Conservation (phyloP, 176 grass and related monocot species). For the Lolium perenne region DNA sequence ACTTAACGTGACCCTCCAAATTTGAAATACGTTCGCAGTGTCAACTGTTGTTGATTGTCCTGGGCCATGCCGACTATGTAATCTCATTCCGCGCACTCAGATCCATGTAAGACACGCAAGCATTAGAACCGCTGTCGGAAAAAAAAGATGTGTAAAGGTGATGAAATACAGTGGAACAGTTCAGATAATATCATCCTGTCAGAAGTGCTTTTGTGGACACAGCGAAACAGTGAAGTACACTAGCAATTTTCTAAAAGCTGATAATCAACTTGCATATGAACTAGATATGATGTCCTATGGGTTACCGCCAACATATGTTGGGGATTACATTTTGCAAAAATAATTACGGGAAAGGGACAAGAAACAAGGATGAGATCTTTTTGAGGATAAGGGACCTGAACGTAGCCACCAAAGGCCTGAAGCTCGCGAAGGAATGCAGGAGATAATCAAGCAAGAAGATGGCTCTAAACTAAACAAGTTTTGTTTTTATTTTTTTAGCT, state of each 20-base stretch:
- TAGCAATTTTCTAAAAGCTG: neutral
- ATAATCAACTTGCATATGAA: neutral
- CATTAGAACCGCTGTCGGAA: conserved; percentile 21
- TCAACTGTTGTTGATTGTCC: conserved; percentile 24
- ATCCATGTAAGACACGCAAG: neutral
- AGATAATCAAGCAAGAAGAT: too few species aligned
- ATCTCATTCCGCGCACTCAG: neutral
- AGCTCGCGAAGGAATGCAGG: too few species aligned
- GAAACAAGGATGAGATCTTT: too few species aligned
- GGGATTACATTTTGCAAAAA: too few species aligned
- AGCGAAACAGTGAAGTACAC: neutral
- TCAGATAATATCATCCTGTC: neutral
- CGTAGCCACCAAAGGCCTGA: too few species aligned
- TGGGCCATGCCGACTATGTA: neutral
- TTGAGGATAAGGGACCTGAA: too few species aligned
- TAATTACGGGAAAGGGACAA: too few species aligned
- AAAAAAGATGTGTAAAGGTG: neutral
- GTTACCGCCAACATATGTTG: neutral
- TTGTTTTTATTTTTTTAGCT: too few species aligned
- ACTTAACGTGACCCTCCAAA: conserved; percentile 1
- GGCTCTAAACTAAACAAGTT: too few species aligned
- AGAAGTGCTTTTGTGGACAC: neutral
- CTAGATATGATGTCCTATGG: neutral
- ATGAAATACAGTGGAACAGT: neutral
- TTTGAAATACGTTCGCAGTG: neutral